Percentiles rank a stretch among this genome's conserved stretches.
phyloP scores from a whole-genome alignment of 2,329 filamentous ascomycete genomes.

The Xylariomycetidae sp. region DNA sequence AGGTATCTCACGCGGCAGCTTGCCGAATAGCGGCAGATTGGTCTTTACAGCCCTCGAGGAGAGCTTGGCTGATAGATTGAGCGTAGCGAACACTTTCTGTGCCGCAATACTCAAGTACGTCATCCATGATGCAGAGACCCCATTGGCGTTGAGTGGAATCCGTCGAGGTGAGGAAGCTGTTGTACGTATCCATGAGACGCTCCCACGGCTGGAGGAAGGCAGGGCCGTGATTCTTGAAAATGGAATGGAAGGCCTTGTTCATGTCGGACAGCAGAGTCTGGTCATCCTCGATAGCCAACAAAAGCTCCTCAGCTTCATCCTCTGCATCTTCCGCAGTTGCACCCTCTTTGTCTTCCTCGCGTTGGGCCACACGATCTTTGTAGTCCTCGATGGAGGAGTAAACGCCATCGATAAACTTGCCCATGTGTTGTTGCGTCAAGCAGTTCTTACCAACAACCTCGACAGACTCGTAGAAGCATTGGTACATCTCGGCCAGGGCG shows the following conservation, averaged over 20 bases:
- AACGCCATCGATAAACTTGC: conserved; percentile 80
- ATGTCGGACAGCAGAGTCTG: conserved; percentile 95
- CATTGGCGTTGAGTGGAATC: conserved; percentile 94
- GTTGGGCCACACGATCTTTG: conserved; percentile 76
- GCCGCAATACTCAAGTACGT: conserved; percentile 95
- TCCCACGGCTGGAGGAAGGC: conserved; percentile 87
- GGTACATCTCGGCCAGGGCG: conserved; percentile 97
- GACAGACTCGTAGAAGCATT: conserved; percentile 98
- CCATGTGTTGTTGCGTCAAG: conserved; percentile 74
- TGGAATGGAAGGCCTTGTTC: conserved; percentile 99
- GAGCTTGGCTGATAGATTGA: conserved; percentile 78
- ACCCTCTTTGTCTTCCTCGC: conserved; percentile 74
- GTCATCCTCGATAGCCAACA: conserved; percentile 94
- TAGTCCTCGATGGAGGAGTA: conserved; percentile 88
- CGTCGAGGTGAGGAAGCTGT: conserved; percentile 71
- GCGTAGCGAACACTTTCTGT: conserved; percentile 82
- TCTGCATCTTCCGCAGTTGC: conserved; percentile 80
- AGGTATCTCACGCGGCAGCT: conserved; percentile 66
- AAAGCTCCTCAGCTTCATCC: conserved; percentile 79
- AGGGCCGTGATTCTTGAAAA: conserved; percentile 93
- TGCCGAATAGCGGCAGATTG: conserved; percentile 86
- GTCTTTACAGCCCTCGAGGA: conserved; percentile 83
- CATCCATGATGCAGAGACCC: conserved; percentile 98
- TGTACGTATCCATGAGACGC: conserved; percentile 77
- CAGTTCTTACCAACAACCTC: conserved; percentile 88